Evolutionary conservation across 2,329 filamentous ascomycete species (phyloP).

Genomic region (Cercospora sp.): DNA sequence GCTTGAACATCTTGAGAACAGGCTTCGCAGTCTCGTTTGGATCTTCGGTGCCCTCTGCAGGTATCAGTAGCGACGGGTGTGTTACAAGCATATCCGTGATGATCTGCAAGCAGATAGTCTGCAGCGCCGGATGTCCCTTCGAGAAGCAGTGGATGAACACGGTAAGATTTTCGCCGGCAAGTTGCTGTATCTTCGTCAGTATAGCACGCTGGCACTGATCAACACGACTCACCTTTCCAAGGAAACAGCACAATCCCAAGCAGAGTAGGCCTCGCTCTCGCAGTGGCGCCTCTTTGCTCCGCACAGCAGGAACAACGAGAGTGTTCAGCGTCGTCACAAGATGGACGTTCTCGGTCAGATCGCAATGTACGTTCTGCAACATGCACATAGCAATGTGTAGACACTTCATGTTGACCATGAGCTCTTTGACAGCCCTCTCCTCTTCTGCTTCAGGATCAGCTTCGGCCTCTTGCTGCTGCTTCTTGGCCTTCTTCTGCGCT

Average conservation of each 20-base stretch:
- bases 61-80: constrained; percentile 75
- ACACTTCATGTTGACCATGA: constrained; percentile 98
- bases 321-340: constrained; percentile 99
- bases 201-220: background rate
- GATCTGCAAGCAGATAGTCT: constrained; percentile 87
- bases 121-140: constrained; percentile 85
- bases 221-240: constrained; percentile 66
- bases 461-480: constrained; percentile 57
- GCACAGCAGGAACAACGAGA: constrained; percentile 89
- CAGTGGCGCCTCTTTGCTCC: constrained; percentile 88
- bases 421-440: constrained; percentile 79
- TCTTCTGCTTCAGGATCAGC: constrained; percentile 57
- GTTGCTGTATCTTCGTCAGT: constrained; percentile 52
- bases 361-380: constrained; percentile 86
- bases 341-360: constrained; percentile 83
- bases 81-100: constrained; percentile 90
- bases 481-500: constrained; percentile 39
- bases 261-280: constrained; percentile 87
- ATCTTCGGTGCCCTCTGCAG: constrained; percentile 19
- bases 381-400: constrained; percentile 97
- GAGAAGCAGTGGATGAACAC: constrained; percentile 95
- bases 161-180: constrained; percentile 87
- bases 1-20: constrained; percentile 81
- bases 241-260: constrained; percentile 83
- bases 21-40: constrained; percentile 53